phyloP scores from a whole-genome alignment of 352 stramenopile genomes.

The Thalassiosira gravida region DNA sequence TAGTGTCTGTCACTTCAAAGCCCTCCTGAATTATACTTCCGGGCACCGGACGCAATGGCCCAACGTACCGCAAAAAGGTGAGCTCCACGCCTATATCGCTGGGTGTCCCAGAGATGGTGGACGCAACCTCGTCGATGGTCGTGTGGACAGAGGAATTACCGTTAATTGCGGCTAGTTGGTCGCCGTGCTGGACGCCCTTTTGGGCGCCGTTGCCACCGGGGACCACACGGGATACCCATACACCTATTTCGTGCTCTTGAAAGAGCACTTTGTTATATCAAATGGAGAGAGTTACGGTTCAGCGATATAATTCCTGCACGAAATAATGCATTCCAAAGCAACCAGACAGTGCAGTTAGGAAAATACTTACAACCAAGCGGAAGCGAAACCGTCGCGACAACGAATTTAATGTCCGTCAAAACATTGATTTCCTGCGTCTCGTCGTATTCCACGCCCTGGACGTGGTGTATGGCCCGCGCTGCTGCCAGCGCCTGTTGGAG shows the following conservation, averaged over 20 bases:
- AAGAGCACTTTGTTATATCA: slow-evolving; percentile 73
- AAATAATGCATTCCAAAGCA: slow-evolving; percentile 21
- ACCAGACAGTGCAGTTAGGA: no score
- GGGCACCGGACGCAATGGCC: slow-evolving; percentile 53
- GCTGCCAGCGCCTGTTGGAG: slow-evolving; percentile 61
- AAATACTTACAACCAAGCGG: slow-evolving; percentile 74
- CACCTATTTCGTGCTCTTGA: slow-evolving; percentile 77
- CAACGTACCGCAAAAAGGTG: slow-evolving; percentile 78
- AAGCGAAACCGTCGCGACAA: slow-evolving; percentile 68
- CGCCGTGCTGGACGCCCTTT: slow-evolving; percentile 66
- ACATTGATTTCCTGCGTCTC: slow-evolving; percentile 70
- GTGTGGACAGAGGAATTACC: slow-evolving; percentile 64
- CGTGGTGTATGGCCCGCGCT: slow-evolving; percentile 67
- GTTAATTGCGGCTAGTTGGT: slow-evolving; percentile 82
- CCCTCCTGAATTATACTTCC: slow-evolving; percentile 53
- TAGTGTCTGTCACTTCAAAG: slow-evolving; percentile 55
- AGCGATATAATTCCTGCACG: no score
- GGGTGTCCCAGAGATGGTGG: slow-evolving; percentile 43
- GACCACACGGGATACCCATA: slow-evolving; percentile 73
- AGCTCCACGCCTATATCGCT: slow-evolving; percentile 63
- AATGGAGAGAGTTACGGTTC: slow-evolving; percentile 1
- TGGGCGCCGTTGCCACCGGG: slow-evolving; percentile 66
- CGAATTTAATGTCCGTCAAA: slow-evolving; percentile 74
- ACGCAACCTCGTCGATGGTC: slow-evolving; percentile 77
- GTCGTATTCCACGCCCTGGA: slow-evolving; percentile 70